Conservation (phyloP, 768 basidiomycete genomes). For the Galerina marginata region DNA sequence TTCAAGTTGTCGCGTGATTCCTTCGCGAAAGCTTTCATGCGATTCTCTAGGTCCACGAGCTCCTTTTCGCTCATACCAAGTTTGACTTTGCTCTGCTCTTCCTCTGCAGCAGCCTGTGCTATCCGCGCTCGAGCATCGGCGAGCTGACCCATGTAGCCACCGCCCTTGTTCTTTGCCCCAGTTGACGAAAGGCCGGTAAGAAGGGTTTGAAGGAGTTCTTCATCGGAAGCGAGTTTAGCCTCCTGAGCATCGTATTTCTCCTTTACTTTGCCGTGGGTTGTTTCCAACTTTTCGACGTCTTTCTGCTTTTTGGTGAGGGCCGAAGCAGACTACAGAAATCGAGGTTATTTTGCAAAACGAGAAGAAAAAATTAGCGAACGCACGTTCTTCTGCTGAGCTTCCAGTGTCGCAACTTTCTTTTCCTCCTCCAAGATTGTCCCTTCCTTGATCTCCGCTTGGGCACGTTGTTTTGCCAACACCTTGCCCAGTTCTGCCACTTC, state of each 20-base stretch:
- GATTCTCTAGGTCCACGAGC: slow-evolving; percentile 72
- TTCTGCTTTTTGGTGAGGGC: slow-evolving; percentile 62
- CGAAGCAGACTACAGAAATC: slow-evolving; percentile 52
- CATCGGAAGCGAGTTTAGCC: slow-evolving; percentile 69
- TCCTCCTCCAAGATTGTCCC: slow-evolving; percentile 82
- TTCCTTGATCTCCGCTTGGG: slow-evolving; percentile 84
- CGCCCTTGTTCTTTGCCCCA: slow-evolving; percentile 66
- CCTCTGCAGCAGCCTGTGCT: slow-evolving; percentile 81
- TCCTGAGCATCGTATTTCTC: slow-evolving; percentile 67
- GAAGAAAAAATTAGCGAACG: slow-evolving; percentile 20
- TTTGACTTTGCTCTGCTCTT: slow-evolving; percentile 80
- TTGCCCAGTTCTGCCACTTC: slow-evolving; percentile 80
- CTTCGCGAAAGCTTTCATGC: slow-evolving; percentile 83
- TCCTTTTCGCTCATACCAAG: slow-evolving; percentile 82
- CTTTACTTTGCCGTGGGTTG: slow-evolving; percentile 66
- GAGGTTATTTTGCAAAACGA: background rate
- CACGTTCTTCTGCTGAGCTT: slow-evolving; percentile 67
- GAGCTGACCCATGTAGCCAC: slow-evolving; percentile 97
- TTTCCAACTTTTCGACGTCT: slow-evolving; percentile 60
- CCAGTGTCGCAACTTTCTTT: slow-evolving; percentile 54
- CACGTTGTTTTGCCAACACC: slow-evolving; percentile 78
- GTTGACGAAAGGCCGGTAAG: slow-evolving; percentile 88
- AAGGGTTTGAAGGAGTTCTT: slow-evolving; percentile 94
- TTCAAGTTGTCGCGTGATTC: slow-evolving; percentile 81
- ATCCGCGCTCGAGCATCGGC: slow-evolving; percentile 80